These are phyloP conservation scores for Volvox carteri DNA, from an alignment of 163 green algal genomes.

Conservation along the genomic window DNA sequence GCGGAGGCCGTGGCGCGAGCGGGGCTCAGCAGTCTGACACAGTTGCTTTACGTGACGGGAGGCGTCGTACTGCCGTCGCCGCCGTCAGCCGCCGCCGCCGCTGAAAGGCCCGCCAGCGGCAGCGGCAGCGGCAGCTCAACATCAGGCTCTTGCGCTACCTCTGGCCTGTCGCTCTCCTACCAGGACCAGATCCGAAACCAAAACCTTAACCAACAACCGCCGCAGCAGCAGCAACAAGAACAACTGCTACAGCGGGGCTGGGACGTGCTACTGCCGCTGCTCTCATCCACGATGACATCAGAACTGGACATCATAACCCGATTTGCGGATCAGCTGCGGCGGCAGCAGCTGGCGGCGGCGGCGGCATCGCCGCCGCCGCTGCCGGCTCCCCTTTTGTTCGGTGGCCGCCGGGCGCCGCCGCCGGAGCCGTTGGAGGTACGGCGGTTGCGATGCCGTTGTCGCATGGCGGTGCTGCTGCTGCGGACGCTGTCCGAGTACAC, in stretches of 20 bases:
- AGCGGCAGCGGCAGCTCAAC: not conserved
- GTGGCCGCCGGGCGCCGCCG: too few species aligned
- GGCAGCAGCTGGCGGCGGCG: constrained; percentile 15
- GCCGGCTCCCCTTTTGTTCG: not conserved
- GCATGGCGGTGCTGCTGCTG: constrained; percentile 67
- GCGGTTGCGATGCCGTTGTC: constrained; percentile 49
- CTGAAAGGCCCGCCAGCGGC: not conserved
- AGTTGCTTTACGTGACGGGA: constrained; percentile 48
- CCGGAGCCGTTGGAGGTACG: not conserved
- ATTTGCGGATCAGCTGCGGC: constrained; percentile 46
- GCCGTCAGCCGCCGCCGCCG: not conserved
- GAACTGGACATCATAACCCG: constrained; percentile 55
- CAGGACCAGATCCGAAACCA: too few species aligned
- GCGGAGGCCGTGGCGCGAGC: constrained; percentile 40
- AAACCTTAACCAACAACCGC: too few species aligned
- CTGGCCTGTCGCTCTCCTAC: too few species aligned
- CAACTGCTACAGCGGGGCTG: constrained; percentile 43
- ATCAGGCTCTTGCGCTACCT: too few species aligned
- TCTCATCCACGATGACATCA: constrained; percentile 37
- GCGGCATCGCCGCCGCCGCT: constrained; percentile 21
- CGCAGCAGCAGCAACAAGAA: constrained; percentile 30
- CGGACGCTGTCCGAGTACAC: constrained; percentile 44
- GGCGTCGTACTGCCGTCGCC: constrained; percentile 18
- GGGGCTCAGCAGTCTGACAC: constrained; percentile 56
- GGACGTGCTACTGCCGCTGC: constrained; percentile 57